Evolutionary conservation across 2,329 filamentous ascomycete genomes (phyloP).

Genomic region (Colletotrichum sp.): DNA sequence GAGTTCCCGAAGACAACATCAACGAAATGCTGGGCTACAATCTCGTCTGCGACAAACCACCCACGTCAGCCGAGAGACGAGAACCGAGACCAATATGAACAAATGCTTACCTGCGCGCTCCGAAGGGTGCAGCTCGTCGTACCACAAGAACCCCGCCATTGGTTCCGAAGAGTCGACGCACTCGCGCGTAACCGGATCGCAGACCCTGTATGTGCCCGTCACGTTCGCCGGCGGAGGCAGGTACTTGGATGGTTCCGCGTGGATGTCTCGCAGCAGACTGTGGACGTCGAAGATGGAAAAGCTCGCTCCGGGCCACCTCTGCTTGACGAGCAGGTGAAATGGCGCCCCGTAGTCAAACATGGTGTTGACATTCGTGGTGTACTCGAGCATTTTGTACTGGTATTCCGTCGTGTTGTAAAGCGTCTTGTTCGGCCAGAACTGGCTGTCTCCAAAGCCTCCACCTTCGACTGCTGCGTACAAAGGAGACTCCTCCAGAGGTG

Average conservation of each 20-base stretch:
- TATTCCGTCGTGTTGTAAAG: slow-evolving; percentile 52
- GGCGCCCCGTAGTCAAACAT: slow-evolving; percentile 55
- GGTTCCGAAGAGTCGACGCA: slow-evolving; percentile 45
- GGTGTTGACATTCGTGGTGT: slow-evolving; percentile 54
- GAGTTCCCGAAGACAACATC: slow-evolving; percentile 44
- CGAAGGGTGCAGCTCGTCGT: slow-evolving; percentile 75
- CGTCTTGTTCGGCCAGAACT: slow-evolving; percentile 52
- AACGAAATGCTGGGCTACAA: slow-evolving; percentile 46
- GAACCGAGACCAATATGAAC: background rate
- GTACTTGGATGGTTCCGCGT: slow-evolving; percentile 63
- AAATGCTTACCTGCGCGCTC: slow-evolving; percentile 63
- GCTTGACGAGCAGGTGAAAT: slow-evolving; percentile 45
- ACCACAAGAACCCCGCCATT: slow-evolving; percentile 71
- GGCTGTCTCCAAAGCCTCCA: slow-evolving; percentile 45
- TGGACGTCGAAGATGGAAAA: slow-evolving; percentile 74
- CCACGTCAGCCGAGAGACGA: slow-evolving; percentile 12
- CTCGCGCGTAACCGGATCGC: slow-evolving; percentile 36
- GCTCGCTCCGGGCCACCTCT: slow-evolving; percentile 61
- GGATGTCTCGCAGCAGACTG: slow-evolving; percentile 68
- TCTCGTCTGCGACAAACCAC: slow-evolving; percentile 30
- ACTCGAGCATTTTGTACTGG: slow-evolving; percentile 48
- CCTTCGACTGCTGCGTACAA: slow-evolving; percentile 61
- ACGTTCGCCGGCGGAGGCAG: slow-evolving; percentile 69
- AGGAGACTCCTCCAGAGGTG: slow-evolving; percentile 71
- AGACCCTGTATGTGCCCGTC: slow-evolving; percentile 62